These are phyloP conservation scores for Thielaviopsis punctulata DNA, from an alignment of 2,329 filamentous ascomycete species.

Conservation along the genomic window DNA sequence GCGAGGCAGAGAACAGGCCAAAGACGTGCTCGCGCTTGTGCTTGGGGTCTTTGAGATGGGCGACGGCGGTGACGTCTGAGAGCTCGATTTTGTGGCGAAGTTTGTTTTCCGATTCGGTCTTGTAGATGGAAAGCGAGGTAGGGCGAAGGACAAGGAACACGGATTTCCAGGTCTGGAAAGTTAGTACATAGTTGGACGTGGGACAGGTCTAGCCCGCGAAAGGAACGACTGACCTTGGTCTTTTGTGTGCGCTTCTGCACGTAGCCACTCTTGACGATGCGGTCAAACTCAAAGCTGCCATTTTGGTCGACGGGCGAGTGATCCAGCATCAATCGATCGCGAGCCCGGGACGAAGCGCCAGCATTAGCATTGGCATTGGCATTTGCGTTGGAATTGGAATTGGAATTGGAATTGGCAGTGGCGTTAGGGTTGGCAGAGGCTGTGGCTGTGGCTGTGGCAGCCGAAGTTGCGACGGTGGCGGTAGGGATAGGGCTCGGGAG, in stretches of 20 bases:
- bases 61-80: conserved; percentile 79
- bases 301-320: conserved; percentile 81
- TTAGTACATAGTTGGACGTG: neutral
- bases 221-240: conserved; percentile 51
- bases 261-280: conserved; percentile 76
- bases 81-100: conserved; percentile 77
- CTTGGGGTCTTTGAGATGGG: conserved; percentile 75
- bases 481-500: neutral
- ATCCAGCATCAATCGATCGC: conserved; percentile 26
- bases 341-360: neutral
- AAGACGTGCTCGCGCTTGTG: conserved; percentile 77
- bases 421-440: neutral
- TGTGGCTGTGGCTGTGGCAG: neutral
- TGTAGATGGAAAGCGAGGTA: conserved; percentile 82
- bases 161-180: conserved; percentile 66
- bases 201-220: neutral
- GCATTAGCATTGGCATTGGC: neutral
- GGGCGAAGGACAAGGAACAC: conserved; percentile 81
- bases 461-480: neutral
- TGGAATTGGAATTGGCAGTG: neutral
- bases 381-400: too few relatives aligned
- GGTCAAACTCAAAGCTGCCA: conserved; percentile 90
- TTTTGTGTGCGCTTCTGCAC: conserved; percentile 81
- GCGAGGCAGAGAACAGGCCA: conserved; percentile 76
- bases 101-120: conserved; percentile 75